Evolutionary conservation across 73 alveolate species (phyloP).

Genomic region (Breviolum minutum): DNA sequence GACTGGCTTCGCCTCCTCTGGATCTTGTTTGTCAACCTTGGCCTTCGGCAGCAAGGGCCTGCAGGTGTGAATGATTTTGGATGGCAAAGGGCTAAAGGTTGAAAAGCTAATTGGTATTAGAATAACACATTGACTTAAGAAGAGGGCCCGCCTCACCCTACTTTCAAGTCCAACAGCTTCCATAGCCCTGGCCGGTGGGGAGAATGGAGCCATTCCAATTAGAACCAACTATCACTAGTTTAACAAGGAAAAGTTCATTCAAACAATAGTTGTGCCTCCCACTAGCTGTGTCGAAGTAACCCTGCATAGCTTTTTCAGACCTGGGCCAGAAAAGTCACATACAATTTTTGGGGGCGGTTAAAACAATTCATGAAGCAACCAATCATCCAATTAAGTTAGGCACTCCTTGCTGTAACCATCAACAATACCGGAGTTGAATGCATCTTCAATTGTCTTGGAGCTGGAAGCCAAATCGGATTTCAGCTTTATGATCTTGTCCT

Average conservation of each 20-base stretch:
- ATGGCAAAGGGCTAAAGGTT: no score
- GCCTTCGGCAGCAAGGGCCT: not conserved
- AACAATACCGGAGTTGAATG: not conserved
- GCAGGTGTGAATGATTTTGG: not conserved
- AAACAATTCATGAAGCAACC: not conserved
- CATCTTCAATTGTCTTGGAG: not conserved
- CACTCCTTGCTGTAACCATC: not conserved
- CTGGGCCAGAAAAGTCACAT: no score
- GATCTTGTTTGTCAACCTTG: not conserved
- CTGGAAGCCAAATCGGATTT: no score
- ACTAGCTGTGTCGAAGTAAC: not conserved
- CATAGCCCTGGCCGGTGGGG: constrained; percentile 12
- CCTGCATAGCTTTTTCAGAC: not conserved
- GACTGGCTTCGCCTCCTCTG: not conserved
- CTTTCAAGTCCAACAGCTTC: constrained; percentile 2
- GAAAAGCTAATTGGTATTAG: not conserved
- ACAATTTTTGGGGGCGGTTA: no score
- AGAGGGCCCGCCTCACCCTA: not conserved
- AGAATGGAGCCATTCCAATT: no score
- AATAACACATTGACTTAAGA: no score
- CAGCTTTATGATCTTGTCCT: not conserved
- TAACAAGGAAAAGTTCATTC: no score
- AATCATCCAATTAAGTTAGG: not conserved
- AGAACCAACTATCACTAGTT: no score
- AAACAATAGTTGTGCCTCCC: not conserved